Evolutionary conservation across 2,329 filamentous ascomycete genomes (phyloP).

Genomic region (Tothia fuscella): DNA sequence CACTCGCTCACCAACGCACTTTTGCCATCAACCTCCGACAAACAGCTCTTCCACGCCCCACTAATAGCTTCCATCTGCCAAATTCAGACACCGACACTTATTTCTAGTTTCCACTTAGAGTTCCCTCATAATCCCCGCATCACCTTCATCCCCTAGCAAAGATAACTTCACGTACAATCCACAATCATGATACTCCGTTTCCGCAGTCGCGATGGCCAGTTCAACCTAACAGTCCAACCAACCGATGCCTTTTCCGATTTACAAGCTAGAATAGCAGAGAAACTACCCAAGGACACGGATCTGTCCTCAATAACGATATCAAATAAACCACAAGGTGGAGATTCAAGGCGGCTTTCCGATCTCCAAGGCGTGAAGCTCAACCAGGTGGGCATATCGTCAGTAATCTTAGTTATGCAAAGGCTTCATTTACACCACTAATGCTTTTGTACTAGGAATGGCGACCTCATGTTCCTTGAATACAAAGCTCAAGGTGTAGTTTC

Average conservation of each 20-base stretch:
- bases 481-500: slow-evolving; percentile 41
- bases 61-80: no score
- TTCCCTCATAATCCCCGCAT: no score
- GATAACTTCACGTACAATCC: not conserved
- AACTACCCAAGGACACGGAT: slow-evolving; percentile 45
- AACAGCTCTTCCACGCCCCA: no score
- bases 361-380: slow-evolving; percentile 44
- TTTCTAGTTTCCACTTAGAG: no score
- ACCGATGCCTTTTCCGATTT: slow-evolving; percentile 57
- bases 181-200: slow-evolving; percentile 69
- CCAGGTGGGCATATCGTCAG: slow-evolving; percentile 45
- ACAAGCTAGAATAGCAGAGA: slow-evolving; percentile 43
- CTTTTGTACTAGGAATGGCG: slow-evolving; percentile 57
- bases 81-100: no score
- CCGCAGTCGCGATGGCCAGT: slow-evolving; percentile 84
- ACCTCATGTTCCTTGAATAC: slow-evolving; percentile 81
- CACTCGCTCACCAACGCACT: no score
- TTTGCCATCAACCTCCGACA: no score
- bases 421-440: slow-evolving; percentile 13
- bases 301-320: slow-evolving; percentile 45
- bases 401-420: no score
- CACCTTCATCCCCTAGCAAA: no score
- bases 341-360: slow-evolving; percentile 40
- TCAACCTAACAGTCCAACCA: slow-evolving; percentile 68
- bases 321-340: slow-evolving; percentile 48